Conservation (phyloP, 2,329 filamentous ascomycete species). For the Fusarium torreyae region DNA sequence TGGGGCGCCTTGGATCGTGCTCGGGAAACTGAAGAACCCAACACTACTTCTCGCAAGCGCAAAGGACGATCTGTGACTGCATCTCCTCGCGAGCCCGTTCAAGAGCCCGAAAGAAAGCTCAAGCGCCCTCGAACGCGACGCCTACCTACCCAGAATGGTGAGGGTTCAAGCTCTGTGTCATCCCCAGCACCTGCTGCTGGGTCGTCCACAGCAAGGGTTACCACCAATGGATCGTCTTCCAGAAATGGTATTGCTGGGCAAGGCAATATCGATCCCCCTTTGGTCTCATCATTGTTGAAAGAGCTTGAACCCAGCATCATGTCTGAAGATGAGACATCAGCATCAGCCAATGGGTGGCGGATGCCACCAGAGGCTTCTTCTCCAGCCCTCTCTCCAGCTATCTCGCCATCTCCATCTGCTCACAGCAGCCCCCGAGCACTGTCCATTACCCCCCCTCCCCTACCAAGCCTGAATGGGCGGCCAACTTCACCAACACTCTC, state of each 20-base stretch:
- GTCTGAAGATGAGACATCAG: conserved; percentile 68
- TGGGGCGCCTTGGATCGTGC: conserved; percentile 95
- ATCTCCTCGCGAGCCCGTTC: conserved; percentile 77
- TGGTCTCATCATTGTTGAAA: conserved; percentile 87
- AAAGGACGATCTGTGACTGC: conserved; percentile 79
- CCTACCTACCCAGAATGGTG: conserved; percentile 64
- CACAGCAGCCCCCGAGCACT: conserved; percentile 77
- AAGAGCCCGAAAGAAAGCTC: conserved; percentile 84
- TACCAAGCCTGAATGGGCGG: conserved; percentile 66
- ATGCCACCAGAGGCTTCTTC: conserved; percentile 63
- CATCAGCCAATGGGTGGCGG: conserved; percentile 51
- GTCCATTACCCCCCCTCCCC: conserved; percentile 78
- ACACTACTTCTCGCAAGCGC: conserved; percentile 76
- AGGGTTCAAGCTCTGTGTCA: conserved; percentile 62
- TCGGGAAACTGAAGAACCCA: conserved; percentile 74
- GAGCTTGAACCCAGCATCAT: conserved; percentile 82
- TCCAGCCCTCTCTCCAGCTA: conserved; percentile 75
- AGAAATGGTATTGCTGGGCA: conserved; percentile 44
- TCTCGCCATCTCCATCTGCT: conserved; percentile 75
- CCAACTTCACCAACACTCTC: conserved; percentile 76
- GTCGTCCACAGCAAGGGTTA: conserved; percentile 46
- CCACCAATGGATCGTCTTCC: conserved; percentile 41
- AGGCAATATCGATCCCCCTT: conserved; percentile 74
- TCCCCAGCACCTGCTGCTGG: conserved; percentile 53
- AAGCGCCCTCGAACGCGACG: conserved; percentile 89